Base-by-base conservation (phyloP, 106 monocot species). In the Triglochin maritima region DNA sequence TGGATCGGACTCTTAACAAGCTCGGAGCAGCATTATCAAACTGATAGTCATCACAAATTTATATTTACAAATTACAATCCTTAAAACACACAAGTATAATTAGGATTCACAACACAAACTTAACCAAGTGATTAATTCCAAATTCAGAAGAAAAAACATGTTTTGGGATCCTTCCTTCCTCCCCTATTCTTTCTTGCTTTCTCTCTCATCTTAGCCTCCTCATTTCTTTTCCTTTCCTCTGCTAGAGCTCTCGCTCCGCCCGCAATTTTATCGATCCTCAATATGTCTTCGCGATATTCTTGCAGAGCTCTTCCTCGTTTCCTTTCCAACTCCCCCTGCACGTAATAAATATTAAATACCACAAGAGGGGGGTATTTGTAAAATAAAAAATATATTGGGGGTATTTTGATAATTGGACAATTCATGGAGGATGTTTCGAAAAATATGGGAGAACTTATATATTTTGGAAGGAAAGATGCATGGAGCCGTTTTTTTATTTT, bases 241-340 rank as follows among this genome's bases (percentile, higher is more conserved):
- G 76, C 73, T 44, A 63, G 3, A 46, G 66, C 68, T 64, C 77
- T 81, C 68, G 71, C 73, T 52, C 62, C 72, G 9, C 67, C 56
- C 12, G 60, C 85, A 64, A 90, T 72, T 55, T 95, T 81, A 44
- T 83, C 77, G 44, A 90, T 86, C 73, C 76, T 87, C 64, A 70
- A 52, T 44, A 87, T 66, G 65, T 85, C 87, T n/a, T 76, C 53
- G 3, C 63, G 64, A 56, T 95, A 85, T 44, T 81, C 75, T 73
- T 78, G 64, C 47, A 76, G 47, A 56, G 76, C 78, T 68, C 50
- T 78, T 65, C 65, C 71, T 68, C 76, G 64, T 68, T 67, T 83
- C 29, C 4, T 13, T 55, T 85, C 83, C 63, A 87, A 53, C 64
- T 66, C 68, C 44, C 64, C 69, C 95, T 95, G 90, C 81, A 83